Base-by-base conservation (phyloP, 2,329 filamentous ascomycete genomes). In the Emmonsiellopsis sp. region DNA sequence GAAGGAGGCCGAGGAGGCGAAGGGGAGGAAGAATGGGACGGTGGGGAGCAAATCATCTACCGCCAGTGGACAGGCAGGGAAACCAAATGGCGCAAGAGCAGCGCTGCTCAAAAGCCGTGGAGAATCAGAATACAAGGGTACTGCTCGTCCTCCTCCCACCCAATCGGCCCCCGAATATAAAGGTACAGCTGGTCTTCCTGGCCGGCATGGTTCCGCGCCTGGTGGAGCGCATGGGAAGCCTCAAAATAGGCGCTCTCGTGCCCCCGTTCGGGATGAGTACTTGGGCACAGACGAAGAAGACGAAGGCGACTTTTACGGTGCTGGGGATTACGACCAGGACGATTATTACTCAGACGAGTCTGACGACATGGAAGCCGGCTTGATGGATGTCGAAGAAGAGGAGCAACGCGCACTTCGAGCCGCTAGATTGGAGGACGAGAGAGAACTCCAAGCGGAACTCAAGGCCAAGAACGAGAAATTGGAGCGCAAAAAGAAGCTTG, bases 351-450 rank as follows among this genome's bases (percentile, higher is more conserved):
- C 72, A 1, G 73, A 74, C 51, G 70, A 56, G 38, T 75, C 71
- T 7, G 75, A 73, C n/a, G 75, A 75, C 55, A 78, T 78, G 75
- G 75, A 78, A 62, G 75, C 73, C 49, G 76, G 73, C 20, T 64
- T 72, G 16, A 64, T 69, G 50, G 74, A 77, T 55, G 61, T 77
- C 48, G 73, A 74, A 52, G 57, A 67, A 30, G 75, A 78, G 61
- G 75, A 78, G 59, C 64, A 62, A 20, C 55, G 57, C 11, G 74
- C 75, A 7, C 58, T 74, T 35, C 67, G 63, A 52, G 61, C 58
- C 41, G 75, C 75, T 6, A 69, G 65, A 50, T 63, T 62, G 53
- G 75, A 78, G 58, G 75, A 78, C 54, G 74, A 75, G 58, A 65
- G 73, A 60, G 74, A 77, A 54, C 59, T 70, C 56, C 68, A 64